Percentiles rank a stretch among this genome's conserved stretches.
Evolutionary conservation across 1,284 basidiomycete genomes (phyloP).

Genomic region (Entoloma clypeatum): DNA sequence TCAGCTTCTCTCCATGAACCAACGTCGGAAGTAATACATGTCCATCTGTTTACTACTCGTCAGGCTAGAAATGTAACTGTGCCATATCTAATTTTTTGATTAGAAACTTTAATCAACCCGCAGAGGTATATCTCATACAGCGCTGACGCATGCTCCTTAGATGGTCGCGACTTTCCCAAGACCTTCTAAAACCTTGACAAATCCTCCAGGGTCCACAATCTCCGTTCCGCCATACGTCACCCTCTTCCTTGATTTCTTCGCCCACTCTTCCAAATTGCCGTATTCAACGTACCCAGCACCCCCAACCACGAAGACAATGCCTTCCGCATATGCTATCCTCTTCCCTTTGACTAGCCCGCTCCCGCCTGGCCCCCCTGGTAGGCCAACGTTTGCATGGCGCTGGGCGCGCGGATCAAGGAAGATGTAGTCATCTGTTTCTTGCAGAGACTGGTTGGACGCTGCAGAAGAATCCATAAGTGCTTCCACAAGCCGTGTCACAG

Average conservation of each 20-base stretch:
- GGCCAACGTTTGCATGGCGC: slow-evolving; percentile 48
- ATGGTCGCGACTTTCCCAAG: slow-evolving; percentile 46
- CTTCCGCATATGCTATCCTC: slow-evolving; percentile 85
- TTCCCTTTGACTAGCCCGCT: slow-evolving; percentile 48
- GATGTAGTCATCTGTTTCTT: slow-evolving; percentile 96
- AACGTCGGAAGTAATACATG: slow-evolving; percentile 47
- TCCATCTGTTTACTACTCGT: too few relatives aligned
- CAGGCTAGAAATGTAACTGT: too few relatives aligned
- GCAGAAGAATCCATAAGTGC: slow-evolving; percentile 95
- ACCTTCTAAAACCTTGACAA: slow-evolving; percentile 66
- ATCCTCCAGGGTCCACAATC: slow-evolving; percentile 86
- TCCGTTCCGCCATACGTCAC: slow-evolving; percentile 97
- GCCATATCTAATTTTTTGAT: slow-evolving; percentile 12
- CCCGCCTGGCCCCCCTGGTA: slow-evolving; percentile 47
- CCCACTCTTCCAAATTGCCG: slow-evolving; percentile 94
- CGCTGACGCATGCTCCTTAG: slow-evolving; percentile 4
- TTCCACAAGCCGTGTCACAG: slow-evolving; percentile 90
- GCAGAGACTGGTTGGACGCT: slow-evolving; percentile 88
- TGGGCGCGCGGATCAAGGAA: slow-evolving; percentile 89
- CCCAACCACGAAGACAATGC: slow-evolving; percentile 93
- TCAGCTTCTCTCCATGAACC: slow-evolving; percentile 72
- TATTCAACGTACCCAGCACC: slow-evolving; percentile 98
- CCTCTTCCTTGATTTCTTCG: slow-evolving; percentile 70
- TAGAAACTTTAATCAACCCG: slow-evolving; percentile 7
- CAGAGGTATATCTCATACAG: neutral